phyloP scores from a whole-genome alignment of 345 rosid genomes.

The Noccaea caerulescens region DNA sequence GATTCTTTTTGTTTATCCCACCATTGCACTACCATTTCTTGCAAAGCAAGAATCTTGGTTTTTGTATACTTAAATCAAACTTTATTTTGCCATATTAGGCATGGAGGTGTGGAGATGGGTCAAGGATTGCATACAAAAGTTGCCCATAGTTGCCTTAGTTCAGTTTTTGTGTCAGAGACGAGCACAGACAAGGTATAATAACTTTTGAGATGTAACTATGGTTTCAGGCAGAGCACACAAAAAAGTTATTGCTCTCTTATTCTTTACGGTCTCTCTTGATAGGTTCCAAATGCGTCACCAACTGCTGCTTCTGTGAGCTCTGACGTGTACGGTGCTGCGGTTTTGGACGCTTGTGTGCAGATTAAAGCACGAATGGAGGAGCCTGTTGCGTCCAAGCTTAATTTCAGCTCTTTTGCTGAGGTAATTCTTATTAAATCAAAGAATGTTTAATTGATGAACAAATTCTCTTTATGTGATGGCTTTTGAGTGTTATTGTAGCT shows the following conservation, averaged over 20 bases:
- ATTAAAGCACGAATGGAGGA: slow-evolving; percentile 94
- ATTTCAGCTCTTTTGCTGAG: slow-evolving; percentile 78
- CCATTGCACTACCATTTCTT: slow-evolving; percentile 3
- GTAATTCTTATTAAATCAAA: slow-evolving; percentile 36
- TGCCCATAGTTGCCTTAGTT: slow-evolving; percentile 91
- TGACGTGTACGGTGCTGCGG: slow-evolving; percentile 95
- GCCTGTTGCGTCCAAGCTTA: slow-evolving; percentile 75
- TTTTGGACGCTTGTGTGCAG: slow-evolving; percentile 91
- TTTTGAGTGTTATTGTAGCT: slow-evolving; percentile 47
- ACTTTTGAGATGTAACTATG: not conserved
- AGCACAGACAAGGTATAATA: slow-evolving; percentile 89
- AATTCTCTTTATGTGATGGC: not conserved
- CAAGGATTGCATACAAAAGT: slow-evolving; percentile 98
- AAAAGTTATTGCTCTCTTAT: no score
- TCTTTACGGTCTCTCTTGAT: not conserved
- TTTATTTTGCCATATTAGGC: slow-evolving; percentile 54
- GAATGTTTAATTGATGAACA: not conserved
- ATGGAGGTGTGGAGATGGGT: slow-evolving; percentile 99
- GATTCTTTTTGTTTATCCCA: not conserved
- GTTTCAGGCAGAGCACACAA: not conserved
- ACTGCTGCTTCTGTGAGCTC: slow-evolving; percentile 99
- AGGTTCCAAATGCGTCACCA: slow-evolving; percentile 97
- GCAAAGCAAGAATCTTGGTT: slow-evolving; percentile 18
- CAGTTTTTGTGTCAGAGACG: slow-evolving; percentile 91
- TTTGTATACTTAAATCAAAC: not conserved